These are phyloP conservation scores for Cronartium quercuum DNA, from an alignment of 1,284 basidiomycete genomes.

Conservation along the genomic window DNA sequence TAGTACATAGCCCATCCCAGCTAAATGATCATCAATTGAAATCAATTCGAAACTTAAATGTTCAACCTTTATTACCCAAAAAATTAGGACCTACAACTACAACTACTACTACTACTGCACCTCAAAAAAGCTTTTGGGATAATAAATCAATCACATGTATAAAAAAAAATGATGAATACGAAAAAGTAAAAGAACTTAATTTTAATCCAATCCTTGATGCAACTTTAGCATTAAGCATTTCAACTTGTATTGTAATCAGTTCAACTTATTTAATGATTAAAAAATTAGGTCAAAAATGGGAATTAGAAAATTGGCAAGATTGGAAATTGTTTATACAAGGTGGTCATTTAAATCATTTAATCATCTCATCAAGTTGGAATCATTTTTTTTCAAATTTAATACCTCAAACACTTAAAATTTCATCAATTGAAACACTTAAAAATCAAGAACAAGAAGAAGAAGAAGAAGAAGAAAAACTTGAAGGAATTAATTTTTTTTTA, in stretches of 20 bases:
- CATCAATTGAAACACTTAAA: background rate
- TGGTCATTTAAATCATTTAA: conserved; percentile 1
- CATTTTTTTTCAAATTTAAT: conserved; percentile 1
- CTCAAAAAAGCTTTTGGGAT: conserved; percentile 25
- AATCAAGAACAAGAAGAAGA: background rate
- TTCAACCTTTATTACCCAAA: background rate
- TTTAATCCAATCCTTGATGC: conserved; percentile 31
- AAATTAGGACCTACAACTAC: background rate
- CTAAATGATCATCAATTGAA: background rate
- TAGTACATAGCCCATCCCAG: background rate
- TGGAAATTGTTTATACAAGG: conserved; percentile 32
- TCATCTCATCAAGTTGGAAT: conserved; percentile 11
- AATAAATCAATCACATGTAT: conserved; percentile 22
- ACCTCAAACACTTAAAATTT: conserved; percentile 1
- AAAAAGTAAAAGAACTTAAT: background rate
- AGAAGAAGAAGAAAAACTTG: background rate
- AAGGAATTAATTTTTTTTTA: background rate
- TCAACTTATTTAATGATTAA: conserved; percentile 1
- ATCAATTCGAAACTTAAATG: background rate
- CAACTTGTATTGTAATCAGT: conserved; percentile 12
- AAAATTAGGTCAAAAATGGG: conserved; percentile 12
- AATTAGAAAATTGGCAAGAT: conserved; percentile 22
- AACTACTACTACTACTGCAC: too few relatives aligned
- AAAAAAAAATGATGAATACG: background rate
- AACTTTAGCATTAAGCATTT: conserved; percentile 7